Percentiles rank a stretch among this genome's conserved stretches.
phyloP scores from a whole-genome alignment of 2,329 filamentous ascomycete genomes.

The Plectosphaerella cucumerina region DNA sequence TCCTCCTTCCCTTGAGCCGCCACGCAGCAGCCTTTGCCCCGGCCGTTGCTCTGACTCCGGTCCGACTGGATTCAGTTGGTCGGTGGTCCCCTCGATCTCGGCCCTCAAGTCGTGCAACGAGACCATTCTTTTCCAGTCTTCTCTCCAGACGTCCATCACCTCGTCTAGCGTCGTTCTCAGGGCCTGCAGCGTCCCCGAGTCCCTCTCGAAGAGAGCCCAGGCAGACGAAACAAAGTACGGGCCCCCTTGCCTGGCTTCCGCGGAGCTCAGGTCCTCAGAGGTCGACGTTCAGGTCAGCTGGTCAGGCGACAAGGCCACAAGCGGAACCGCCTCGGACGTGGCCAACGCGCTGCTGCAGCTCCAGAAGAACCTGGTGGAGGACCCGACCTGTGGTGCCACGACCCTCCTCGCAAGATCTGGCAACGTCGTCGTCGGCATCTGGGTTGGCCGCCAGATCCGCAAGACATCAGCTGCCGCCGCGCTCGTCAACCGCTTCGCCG shows the following conservation, averaged over 20 bases:
- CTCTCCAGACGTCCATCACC: neutral
- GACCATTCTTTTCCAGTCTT: neutral
- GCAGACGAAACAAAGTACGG: neutral
- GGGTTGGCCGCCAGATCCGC: neutral
- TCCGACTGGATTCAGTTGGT: neutral
- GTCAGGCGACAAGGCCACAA: neutral
- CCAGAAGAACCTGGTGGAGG: neutral
- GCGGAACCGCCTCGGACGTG: neutral
- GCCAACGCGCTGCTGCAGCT: neutral
- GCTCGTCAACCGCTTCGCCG: neutral
- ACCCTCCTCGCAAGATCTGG: neutral
- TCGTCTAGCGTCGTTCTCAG: neutral
- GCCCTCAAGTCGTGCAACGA: conserved; percentile 1
- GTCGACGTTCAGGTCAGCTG: neutral
- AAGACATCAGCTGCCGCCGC: neutral
- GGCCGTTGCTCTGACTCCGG: neutral
- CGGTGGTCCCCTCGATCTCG: neutral
- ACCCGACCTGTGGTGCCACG: conserved; percentile 1
- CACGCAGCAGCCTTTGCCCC: neutral
- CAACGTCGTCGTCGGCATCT: neutral
- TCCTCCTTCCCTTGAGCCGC: neutral
- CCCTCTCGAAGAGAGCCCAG: neutral
- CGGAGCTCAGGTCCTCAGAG: neutral
- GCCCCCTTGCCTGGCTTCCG: neutral
- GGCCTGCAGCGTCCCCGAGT: neutral